Evolutionary conservation across 2,329 filamentous ascomycete species (phyloP).

Genomic region (Cucurbitaria berberidis): DNA sequence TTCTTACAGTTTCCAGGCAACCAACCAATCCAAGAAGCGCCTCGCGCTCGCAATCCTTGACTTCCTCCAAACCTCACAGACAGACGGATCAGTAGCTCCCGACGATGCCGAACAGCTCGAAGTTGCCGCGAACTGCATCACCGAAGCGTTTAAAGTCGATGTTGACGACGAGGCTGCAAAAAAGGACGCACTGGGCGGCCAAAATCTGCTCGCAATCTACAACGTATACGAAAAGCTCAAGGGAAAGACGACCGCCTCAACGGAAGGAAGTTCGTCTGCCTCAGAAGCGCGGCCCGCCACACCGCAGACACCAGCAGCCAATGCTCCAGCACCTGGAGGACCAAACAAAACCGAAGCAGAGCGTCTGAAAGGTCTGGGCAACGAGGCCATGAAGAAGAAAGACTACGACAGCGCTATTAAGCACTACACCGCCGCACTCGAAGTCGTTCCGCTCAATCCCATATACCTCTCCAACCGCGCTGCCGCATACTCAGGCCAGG

Average conservation of each 20-base stretch:
- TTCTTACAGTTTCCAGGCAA: slow-evolving; percentile 41
- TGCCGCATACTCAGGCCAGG: slow-evolving; percentile 84
- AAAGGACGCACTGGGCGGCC: slow-evolving; percentile 77
- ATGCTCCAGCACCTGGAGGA: slow-evolving; percentile 48
- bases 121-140: slow-evolving; percentile 91
- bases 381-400: slow-evolving; percentile 93
- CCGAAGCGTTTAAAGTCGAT: slow-evolving; percentile 94
- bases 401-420: slow-evolving; percentile 85
- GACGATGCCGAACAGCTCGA: slow-evolving; percentile 95
- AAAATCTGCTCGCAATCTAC: slow-evolving; percentile 91
- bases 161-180: slow-evolving; percentile 75
- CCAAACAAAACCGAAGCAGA: slow-evolving; percentile 81
- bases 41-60: slow-evolving; percentile 97
- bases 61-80: slow-evolving; percentile 83
- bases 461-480: slow-evolving; percentile 98
- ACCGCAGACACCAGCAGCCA: slow-evolving; percentile 42
- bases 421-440: slow-evolving; percentile 85
- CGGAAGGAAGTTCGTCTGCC: slow-evolving; percentile 51
- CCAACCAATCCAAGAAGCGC: slow-evolving; percentile 71
- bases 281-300: slow-evolving; percentile 52
- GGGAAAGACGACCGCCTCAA: slow-evolving; percentile 61
- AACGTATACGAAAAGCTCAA: slow-evolving; percentile 95
- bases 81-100: slow-evolving; percentile 83
- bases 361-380: slow-evolving; percentile 85
- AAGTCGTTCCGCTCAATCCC: slow-evolving; percentile 81